phyloP scores from a whole-genome alignment of 805 yeast genomes.

The Debaryomyces castellii region DNA sequence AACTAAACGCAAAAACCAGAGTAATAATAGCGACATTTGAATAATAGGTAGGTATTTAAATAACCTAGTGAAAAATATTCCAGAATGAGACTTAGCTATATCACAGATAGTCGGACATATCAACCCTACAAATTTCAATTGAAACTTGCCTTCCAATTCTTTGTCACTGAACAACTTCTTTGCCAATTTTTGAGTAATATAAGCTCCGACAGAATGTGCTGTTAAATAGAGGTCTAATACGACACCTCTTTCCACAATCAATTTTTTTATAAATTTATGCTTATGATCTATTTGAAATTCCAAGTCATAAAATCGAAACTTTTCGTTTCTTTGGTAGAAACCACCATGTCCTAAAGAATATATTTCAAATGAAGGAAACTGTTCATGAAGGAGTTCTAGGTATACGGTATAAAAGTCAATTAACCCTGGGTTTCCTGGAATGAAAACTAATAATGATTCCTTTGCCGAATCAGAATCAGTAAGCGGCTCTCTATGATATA shows the following conservation, averaged over 20 bases:
- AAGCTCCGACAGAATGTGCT: conserved; percentile 76
- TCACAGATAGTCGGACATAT: conserved; percentile 71
- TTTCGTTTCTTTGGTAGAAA: conserved; percentile 18
- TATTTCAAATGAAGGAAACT: conserved; percentile 48
- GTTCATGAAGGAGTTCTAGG: conserved; percentile 40
- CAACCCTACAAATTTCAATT: conserved; percentile 52
- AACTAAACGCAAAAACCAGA: conserved; percentile 29
- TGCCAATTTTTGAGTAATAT: conserved; percentile 56
- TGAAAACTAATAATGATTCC: conserved; percentile 45
- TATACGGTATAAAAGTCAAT: conserved; percentile 62
- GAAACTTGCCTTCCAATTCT: conserved; percentile 19
- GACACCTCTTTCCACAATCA: conserved; percentile 14
- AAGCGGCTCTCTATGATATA: conserved; percentile 21
- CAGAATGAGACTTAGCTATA: conserved; percentile 47
- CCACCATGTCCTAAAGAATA: conserved; percentile 70
- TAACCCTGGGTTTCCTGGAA: conserved; percentile 82
- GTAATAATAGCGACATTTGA: conserved; percentile 15
- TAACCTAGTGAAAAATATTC: conserved; percentile 23
- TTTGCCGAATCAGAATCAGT: conserved; percentile 16
- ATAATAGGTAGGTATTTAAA: conserved; percentile 29
- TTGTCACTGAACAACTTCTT: conserved; percentile 22
- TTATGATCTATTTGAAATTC: conserved; percentile 63
- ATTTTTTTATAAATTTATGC: conserved; percentile 44
- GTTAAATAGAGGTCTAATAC: conserved; percentile 44
- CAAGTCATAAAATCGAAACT: conserved; percentile 34